Evolutionary conservation across 2,329 filamentous ascomycete species (phyloP).

Genomic region (Colletotrichum lupini): DNA sequence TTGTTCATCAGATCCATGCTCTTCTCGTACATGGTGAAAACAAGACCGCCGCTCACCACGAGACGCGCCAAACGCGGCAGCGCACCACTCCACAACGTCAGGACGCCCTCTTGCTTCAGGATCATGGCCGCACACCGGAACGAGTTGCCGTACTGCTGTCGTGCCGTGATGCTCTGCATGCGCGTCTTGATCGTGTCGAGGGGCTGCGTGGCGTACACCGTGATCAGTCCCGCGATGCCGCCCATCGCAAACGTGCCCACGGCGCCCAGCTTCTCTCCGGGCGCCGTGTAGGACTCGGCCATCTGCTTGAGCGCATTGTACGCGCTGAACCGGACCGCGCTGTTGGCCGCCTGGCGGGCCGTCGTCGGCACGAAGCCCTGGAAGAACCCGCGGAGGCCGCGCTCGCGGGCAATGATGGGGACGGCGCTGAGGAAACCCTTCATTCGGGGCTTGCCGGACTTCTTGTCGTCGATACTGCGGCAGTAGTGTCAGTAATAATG

Average conservation of each 20-base stretch:
- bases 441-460: conserved; percentile 85
- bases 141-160: conserved; percentile 84
- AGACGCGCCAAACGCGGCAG: conserved; percentile 85
- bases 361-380: conserved; percentile 97
- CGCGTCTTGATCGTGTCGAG: conserved; percentile 96
- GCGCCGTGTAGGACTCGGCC: conserved; percentile 90
- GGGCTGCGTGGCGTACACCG: conserved; percentile 80
- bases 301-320: conserved; percentile 93
- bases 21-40: conserved; percentile 99
- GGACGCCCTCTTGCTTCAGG: conserved; percentile 86
- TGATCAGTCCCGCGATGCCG: conserved; percentile 88
- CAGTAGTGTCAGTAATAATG: neutral
- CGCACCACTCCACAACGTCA: conserved; percentile 95
- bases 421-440: conserved; percentile 92
- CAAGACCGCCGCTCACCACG: conserved; percentile 93
- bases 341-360: conserved; percentile 93
- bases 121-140: conserved; percentile 85
- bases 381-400: conserved; percentile 92
- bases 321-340: conserved; percentile 87
- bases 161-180: conserved; percentile 96
- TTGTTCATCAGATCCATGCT: conserved; percentile 87
- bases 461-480: conserved; percentile 91
- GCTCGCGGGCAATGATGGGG: conserved; percentile 86
- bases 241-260: conserved; percentile 92
- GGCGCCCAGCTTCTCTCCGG: conserved; percentile 92